A percentile compares a stretch with the other conserved stretches of the same genome.
Conservation (phyloP, 139 green algal species). For the Diplosphaera chodatii region DNA sequence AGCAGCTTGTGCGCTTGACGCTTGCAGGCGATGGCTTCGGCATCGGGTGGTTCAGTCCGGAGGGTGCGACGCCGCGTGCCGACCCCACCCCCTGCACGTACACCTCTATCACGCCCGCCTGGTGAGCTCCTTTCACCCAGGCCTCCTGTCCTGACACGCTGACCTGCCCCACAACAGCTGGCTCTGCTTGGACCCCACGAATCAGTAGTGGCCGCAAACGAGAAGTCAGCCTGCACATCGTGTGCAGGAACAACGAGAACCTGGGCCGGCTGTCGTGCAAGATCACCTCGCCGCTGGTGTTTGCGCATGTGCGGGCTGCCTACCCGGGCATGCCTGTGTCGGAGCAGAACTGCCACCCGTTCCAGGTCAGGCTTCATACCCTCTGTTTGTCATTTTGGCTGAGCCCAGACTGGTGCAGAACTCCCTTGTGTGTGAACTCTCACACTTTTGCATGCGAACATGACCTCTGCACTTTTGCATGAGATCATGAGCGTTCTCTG, state of each 20-base stretch:
- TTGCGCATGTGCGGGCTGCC: conserved; percentile 90
- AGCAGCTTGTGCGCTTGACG: too few relatives aligned
- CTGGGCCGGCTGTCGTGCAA: conserved; percentile 83
- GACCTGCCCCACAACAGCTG: too few relatives aligned
- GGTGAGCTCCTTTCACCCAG: conserved; percentile 22
- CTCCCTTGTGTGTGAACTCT: too few relatives aligned
- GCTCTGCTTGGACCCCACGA: too few relatives aligned
- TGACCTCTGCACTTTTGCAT: too few relatives aligned
- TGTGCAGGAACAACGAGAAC: conserved; percentile 93
- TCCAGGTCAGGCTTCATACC: conserved; percentile 33
- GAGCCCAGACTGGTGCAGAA: too few relatives aligned
- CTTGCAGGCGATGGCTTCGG: conserved; percentile 84
- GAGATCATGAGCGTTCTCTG: too few relatives aligned
- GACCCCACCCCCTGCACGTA: conserved; percentile 83
- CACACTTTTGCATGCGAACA: too few relatives aligned
- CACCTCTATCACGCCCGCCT: conserved; percentile 86
- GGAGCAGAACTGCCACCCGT: conserved; percentile 92
- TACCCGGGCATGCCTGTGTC: conserved; percentile 93
- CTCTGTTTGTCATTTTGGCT: background rate
- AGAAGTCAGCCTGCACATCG: too few relatives aligned
- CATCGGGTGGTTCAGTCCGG: conserved; percentile 77
- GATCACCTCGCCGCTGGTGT: conserved; percentile 84
- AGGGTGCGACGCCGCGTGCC: conserved; percentile 2
- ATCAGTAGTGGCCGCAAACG: too few relatives aligned
- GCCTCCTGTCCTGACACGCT: background rate